phyloP scores from a whole-genome alignment of 345 rosid genomes.

The Melaleuca alternifolia region DNA sequence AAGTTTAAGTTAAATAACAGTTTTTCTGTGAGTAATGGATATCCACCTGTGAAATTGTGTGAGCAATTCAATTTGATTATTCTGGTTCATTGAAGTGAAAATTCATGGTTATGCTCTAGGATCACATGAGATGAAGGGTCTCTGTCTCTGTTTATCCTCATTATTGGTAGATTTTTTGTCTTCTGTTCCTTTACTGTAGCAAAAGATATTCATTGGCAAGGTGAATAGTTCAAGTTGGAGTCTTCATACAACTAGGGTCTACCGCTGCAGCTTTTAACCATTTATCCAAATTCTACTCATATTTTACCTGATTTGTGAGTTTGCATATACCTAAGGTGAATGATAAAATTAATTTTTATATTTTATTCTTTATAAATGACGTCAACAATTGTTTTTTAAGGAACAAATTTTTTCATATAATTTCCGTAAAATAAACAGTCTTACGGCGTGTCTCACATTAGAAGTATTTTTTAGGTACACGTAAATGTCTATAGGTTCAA shows the following conservation, averaged over 20 bases:
- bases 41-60: not conserved
- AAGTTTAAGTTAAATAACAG: not conserved
- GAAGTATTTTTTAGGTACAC: accelerated
- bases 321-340: no score
- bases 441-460: no score
- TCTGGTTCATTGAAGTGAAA: not conserved
- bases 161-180: not conserved
- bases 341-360: no score
- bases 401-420: no score
- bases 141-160: not conserved
- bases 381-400: no score
- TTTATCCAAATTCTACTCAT: not conserved
- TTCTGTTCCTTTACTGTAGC: not conserved
- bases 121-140: not conserved
- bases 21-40: not conserved
- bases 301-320: not conserved
- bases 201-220: not conserved
- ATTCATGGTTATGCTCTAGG: not conserved
- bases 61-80: not conserved
- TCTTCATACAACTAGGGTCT: not conserved
- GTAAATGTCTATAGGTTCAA: not conserved
- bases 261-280: not conserved
- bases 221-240: not conserved
- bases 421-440: no score
- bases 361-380: no score